phyloP scores from a whole-genome alignment of 2,329 filamentous ascomycete species.

The Fusarium miscanthi region DNA sequence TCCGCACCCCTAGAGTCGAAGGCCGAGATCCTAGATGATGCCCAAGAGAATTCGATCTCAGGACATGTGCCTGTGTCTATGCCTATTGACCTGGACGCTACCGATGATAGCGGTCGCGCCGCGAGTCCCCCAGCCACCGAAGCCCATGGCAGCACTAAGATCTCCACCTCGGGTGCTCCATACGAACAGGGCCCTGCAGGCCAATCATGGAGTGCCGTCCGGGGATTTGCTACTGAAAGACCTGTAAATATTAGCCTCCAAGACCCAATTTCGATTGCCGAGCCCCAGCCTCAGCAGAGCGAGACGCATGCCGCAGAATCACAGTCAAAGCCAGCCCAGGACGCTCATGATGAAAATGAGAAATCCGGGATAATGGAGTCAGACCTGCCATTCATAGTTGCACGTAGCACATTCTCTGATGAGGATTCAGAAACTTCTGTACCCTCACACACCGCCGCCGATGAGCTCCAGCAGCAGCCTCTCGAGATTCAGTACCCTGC shows the following conservation, averaged over 20 bases:
- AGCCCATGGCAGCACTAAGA: conserved; percentile 1
- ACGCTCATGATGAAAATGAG: conserved; percentile 24
- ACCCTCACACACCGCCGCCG: conserved; percentile 5
- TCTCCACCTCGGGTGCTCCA: conserved; percentile 6
- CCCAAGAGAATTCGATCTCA: conserved; percentile 2
- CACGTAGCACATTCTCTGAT: conserved; percentile 20
- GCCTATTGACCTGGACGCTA: neutral
- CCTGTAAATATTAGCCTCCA: conserved; percentile 16
- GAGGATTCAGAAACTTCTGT: conserved; percentile 8
- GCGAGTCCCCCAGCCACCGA: conserved; percentile 6
- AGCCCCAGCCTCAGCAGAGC: conserved; percentile 15
- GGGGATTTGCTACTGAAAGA: neutral
- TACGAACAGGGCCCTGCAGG: conserved; percentile 5
- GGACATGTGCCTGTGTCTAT: neutral
- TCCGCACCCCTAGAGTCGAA: conserved; percentile 15
- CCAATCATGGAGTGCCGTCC: conserved; percentile 23
- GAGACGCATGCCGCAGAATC: conserved; percentile 5
- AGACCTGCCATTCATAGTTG: conserved; percentile 8
- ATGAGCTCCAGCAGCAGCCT: neutral
- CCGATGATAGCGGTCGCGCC: neutral
- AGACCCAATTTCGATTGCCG: conserved; percentile 6
- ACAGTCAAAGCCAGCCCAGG: conserved; percentile 1
- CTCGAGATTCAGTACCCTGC: neutral
- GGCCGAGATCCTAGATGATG: conserved; percentile 17
- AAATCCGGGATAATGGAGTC: conserved; percentile 23